Conservation (phyloP, 257 asterid genomes). For the Gynochthodes officinalis region DNA sequence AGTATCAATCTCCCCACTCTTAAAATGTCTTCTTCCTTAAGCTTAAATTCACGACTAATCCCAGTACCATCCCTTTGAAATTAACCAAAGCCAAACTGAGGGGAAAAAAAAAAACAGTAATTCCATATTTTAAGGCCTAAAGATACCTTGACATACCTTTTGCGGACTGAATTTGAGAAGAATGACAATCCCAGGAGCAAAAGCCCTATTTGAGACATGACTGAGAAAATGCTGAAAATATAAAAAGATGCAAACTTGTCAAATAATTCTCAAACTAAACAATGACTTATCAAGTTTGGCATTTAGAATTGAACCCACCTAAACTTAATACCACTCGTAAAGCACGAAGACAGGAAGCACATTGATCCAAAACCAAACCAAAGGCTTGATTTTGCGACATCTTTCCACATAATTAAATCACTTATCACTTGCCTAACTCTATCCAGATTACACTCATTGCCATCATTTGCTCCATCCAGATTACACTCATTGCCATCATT, state of each 20-base stretch:
- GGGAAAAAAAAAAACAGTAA: background rate
- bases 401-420: constrained; percentile 91
- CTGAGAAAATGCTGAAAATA: constrained; percentile 70
- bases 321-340: constrained; percentile 53
- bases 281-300: background rate
- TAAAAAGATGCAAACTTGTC: background rate
- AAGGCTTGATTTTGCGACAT: constrained; percentile 87
- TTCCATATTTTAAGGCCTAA: background rate
- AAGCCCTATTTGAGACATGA: constrained; percentile 74
- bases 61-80: constrained; percentile 41
- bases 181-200: constrained; percentile 65
- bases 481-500: constrained; percentile 40
- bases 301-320: constrained; percentile 44
- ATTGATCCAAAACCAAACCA: constrained; percentile 95
- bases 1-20: constrained; percentile 59
- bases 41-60: constrained; percentile 42
- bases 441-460: constrained; percentile 46
- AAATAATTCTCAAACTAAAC: background rate
- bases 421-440: constrained; percentile 44
- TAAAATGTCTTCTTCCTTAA: constrained; percentile 69
- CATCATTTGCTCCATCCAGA: constrained; percentile 48
- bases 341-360: constrained; percentile 80
- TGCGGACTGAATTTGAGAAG: constrained; percentile 64
- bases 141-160: constrained; percentile 44
- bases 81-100: constrained; percentile 13